Evolutionary conservation across 495 filamentous ascomycete species (phyloP).

Genomic region (Haplographium delicatum): DNA sequence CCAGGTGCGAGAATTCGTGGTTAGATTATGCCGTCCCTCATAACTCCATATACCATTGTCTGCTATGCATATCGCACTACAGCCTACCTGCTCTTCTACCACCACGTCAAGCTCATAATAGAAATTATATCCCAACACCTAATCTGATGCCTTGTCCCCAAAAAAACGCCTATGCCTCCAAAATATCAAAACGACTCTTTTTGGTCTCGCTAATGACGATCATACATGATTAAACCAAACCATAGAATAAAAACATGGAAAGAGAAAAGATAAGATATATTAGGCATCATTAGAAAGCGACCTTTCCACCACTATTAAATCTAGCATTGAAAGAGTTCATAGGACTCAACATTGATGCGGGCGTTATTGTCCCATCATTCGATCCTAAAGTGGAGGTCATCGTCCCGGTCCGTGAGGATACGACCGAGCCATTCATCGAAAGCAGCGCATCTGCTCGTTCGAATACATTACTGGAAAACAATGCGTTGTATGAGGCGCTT

Average conservation of each 20-base stretch:
- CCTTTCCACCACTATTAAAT: slow-evolving; percentile 24
- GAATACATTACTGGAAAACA: slow-evolving; percentile 67
- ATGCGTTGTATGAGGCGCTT: slow-evolving; percentile 55
- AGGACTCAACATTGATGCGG: slow-evolving; percentile 20
- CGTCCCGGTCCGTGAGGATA: slow-evolving; percentile 24
- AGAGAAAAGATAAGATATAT: neutral
- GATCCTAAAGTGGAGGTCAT: slow-evolving; percentile 23
- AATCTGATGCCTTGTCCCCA: slow-evolving; percentile 2
- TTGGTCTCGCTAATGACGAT: slow-evolving; percentile 8
- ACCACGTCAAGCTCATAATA: no score
- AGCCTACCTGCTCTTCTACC: no score
- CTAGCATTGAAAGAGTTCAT: slow-evolving; percentile 15
- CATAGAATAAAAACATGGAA: neutral
- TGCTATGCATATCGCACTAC: no score
- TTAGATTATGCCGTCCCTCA: no score
- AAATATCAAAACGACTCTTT: neutral
- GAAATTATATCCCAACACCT: slow-evolving; percentile 13
- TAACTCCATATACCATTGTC: no score
- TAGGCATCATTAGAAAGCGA: slow-evolving; percentile 16
- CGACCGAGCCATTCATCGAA: slow-evolving; percentile 36
- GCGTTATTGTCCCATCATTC: slow-evolving; percentile 23
- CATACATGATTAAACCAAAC: no score
- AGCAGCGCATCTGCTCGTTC: slow-evolving; percentile 68
- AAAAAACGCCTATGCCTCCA: slow-evolving; percentile 2
- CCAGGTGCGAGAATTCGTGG: no score